Conservation (phyloP, 1,284 basidiomycete genomes). For the Fereydounia khargensis region DNA sequence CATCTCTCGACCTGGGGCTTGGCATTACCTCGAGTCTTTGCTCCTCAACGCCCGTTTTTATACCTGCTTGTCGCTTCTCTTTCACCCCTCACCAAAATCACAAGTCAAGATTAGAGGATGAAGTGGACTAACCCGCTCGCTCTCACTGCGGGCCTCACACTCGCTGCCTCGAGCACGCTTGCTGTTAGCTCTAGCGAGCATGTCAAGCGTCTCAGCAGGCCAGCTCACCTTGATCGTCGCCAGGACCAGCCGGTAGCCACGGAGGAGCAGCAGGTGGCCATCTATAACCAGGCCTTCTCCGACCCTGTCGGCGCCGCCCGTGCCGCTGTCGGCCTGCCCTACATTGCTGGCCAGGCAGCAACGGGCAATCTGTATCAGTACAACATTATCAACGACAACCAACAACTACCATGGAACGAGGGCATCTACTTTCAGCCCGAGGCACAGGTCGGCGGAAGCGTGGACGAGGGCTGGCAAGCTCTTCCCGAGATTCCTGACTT, state of each 20-base stretch:
- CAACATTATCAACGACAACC: constrained; percentile 18
- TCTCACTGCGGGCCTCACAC: too few relatives aligned
- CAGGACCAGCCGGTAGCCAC: not conserved
- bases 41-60: too few relatives aligned
- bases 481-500: constrained; percentile 38
- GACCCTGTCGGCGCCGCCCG: constrained; percentile 47
- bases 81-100: too few relatives aligned
- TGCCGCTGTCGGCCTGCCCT: constrained; percentile 26
- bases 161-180: too few relatives aligned
- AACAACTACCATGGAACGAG: constrained; percentile 43
- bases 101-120: too few relatives aligned
- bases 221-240: not conserved
- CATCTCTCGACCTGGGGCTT: too few relatives aligned
- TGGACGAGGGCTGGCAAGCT: constrained; percentile 59
- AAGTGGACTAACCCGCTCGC: too few relatives aligned
- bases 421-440: constrained; percentile 22
- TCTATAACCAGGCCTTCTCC: constrained; percentile 23
- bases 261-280: constrained; percentile 7
- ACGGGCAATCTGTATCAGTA: constrained; percentile 10
- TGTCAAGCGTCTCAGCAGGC: too few relatives aligned
- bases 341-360: constrained; percentile 21
- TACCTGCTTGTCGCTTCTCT: too few relatives aligned
- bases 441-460: constrained; percentile 26
- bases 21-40: too few relatives aligned
- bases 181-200: too few relatives aligned